These are phyloP conservation scores for Avena eriantha DNA, from an alignment of 176 grass and related monocot species.

Conservation along the genomic window DNA sequence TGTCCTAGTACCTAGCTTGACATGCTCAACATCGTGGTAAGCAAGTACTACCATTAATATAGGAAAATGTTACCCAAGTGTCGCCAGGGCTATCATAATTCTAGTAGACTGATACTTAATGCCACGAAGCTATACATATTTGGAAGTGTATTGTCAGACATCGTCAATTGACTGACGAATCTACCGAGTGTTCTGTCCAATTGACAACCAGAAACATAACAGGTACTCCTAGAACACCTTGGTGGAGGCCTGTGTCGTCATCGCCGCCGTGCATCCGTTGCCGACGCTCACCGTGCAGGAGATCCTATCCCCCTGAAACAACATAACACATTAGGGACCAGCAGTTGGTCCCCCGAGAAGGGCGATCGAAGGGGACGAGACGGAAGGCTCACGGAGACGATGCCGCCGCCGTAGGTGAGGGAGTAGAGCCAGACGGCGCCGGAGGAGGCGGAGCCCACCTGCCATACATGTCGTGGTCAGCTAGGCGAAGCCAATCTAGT, in stretches of 20 bases:
- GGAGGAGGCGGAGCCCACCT: conserved; percentile 54
- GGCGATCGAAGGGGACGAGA: neutral
- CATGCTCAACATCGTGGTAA: neutral
- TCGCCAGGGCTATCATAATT: neutral
- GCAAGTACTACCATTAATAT: neutral
- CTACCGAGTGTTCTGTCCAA: neutral
- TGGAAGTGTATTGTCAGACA: neutral
- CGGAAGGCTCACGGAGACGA: conserved; percentile 76
- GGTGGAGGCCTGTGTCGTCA: conserved; percentile 93
- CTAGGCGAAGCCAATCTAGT: neutral
- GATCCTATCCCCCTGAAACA: conserved; percentile 70
- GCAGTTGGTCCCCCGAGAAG: neutral
- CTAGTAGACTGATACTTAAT: neutral
- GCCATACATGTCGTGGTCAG: neutral
- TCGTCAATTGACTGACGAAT: neutral
- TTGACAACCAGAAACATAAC: neutral
- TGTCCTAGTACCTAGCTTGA: neutral
- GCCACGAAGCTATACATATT: neutral
- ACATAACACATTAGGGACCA: neutral
- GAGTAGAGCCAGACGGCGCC: conserved; percentile 80
- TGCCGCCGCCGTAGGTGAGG: conserved; percentile 92
- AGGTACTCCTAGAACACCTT: conserved; percentile 52
- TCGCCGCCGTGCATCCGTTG: conserved; percentile 68
- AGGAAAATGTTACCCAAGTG: neutral
- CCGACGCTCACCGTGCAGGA: conserved; percentile 66